Evolutionary conservation across 306 rosid genomes (phyloP), one percentile per base, ranked within the genome.

Genomic region (Quercus alba): DNA sequence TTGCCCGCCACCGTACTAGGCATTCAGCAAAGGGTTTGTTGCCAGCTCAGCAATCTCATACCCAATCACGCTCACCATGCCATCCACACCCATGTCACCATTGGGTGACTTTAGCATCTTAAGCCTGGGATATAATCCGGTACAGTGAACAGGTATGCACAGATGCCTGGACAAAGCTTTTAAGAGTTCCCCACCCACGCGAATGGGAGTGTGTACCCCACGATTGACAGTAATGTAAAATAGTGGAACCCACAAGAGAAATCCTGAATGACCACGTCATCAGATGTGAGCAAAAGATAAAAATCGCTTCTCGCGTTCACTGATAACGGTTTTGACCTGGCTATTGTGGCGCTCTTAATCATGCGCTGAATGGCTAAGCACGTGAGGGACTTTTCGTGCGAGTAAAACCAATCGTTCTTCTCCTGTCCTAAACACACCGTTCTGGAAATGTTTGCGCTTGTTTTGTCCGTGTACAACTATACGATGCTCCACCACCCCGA

Each of bases 161-260:
- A 95, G n/a, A 84, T 82, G 0, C 94, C 98, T 0, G 97, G 91
- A 52, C 99, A 95, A 1, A 81, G 54, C 75, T 87, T 93, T 0
- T 84, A 94, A 1, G 97, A 91, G 85, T 95, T 95, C 1, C 98
- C 99, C 0, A 95, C 87, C 99, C 99, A 95, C 0, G 96, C 98
- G 78, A 90, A 95, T 0, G 99, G 98, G 6, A 95, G 84, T 4
- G 99, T 95, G 74, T 90, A 93, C 1, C 99, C 97, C 0, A 95
- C 97, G 1, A 95, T 67, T 0, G 96, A 90, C 0, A 94, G 96
- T 72, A 95, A 95, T 0, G 97, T 95, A 83, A 95, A 95, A 70
- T 95, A 93, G 85, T 95, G 99, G 76, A 95, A 95, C 12, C 99
- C 99, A 64, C 97, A 95, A 11, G 87, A 93, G 84, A 93, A 95